phyloP scores from a whole-genome alignment of 257 asterid genomes.

The Lycium ferocissimum region DNA sequence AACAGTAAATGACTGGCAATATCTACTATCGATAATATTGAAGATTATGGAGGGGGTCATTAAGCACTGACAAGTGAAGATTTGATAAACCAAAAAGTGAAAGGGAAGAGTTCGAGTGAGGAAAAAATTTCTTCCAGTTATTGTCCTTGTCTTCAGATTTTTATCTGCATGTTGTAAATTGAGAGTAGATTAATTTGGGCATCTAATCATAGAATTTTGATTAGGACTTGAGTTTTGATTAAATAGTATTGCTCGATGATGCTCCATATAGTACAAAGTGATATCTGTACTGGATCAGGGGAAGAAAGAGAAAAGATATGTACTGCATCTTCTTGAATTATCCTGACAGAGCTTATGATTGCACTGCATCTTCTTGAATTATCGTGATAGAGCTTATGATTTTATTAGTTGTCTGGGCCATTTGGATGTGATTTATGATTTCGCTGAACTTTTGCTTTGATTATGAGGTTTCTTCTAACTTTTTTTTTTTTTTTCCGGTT shows the following conservation, averaged over 20 bases:
- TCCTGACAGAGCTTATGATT: background rate
- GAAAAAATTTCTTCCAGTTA: background rate
- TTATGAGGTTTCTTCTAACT: background rate
- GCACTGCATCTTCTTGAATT: background rate
- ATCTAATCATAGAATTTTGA: constrained; percentile 6
- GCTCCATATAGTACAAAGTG: background rate
- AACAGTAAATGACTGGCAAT: constrained; percentile 16
- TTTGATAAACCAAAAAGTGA: background rate
- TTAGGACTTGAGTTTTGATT: background rate
- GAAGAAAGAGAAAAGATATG: background rate
- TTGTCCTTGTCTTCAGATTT: background rate
- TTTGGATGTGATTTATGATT: constrained; percentile 6
- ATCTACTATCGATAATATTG: background rate
- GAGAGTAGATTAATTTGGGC: constrained; percentile 6
- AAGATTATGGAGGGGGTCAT: background rate
- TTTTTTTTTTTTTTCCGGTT: constrained; percentile 25
- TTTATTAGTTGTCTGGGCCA: constrained; percentile 4
- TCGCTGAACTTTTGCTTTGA: background rate
- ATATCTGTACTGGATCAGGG: constrained; percentile 4
- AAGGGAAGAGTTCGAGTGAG: background rate
- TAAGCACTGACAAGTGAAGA: constrained; percentile 20
- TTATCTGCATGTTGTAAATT: background rate
- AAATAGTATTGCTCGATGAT: background rate
- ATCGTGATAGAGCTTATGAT: background rate
- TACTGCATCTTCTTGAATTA: background rate